Percentiles rank a stretch among this genome's conserved stretches.
Conservation (phyloP, 1,139 yeast species). For the Yamadazyma blattariae region DNA sequence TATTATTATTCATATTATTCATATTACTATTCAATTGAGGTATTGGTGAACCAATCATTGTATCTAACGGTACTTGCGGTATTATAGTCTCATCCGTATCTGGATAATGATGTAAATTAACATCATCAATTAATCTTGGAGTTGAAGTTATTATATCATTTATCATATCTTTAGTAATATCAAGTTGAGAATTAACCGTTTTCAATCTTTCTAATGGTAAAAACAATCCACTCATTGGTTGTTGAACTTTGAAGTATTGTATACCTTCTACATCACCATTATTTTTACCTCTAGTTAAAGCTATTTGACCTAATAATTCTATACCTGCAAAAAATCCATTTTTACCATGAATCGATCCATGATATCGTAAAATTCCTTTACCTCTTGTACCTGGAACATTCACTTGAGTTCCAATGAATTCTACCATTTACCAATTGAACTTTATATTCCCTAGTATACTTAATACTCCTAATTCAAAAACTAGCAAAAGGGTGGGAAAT, state of each 20-base stretch:
- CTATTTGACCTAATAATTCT: conserved; percentile 65
- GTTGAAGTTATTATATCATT: conserved; percentile 5
- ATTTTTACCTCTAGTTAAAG: conserved; percentile 46
- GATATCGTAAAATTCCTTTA: conserved; percentile 62
- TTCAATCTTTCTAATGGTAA: conserved; percentile 64
- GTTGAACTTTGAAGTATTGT: conserved; percentile 48
- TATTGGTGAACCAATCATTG: neutral
- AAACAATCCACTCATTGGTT: conserved; percentile 71
- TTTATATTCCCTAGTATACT: too few species aligned
- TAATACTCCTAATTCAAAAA: too few species aligned
- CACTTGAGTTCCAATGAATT: conserved; percentile 34
- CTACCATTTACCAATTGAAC: conserved; percentile 15
- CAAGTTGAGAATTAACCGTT: conserved; percentile 31
- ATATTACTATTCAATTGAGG: neutral
- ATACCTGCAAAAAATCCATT: conserved; percentile 84
- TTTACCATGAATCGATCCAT: conserved; percentile 75
- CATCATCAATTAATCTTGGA: neutral
- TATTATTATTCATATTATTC: too few species aligned
- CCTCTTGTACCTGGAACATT: conserved; percentile 46
- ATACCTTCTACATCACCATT: conserved; percentile 44
- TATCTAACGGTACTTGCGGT: neutral
- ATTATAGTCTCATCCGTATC: neutral
- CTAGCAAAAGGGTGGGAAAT: too few species aligned
- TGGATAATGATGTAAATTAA: too few species aligned
- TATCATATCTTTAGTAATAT: conserved; percentile 14